Base-by-base conservation (phyloP, 805 yeast species). In the Wickerhamiella slavikovae region DNA sequence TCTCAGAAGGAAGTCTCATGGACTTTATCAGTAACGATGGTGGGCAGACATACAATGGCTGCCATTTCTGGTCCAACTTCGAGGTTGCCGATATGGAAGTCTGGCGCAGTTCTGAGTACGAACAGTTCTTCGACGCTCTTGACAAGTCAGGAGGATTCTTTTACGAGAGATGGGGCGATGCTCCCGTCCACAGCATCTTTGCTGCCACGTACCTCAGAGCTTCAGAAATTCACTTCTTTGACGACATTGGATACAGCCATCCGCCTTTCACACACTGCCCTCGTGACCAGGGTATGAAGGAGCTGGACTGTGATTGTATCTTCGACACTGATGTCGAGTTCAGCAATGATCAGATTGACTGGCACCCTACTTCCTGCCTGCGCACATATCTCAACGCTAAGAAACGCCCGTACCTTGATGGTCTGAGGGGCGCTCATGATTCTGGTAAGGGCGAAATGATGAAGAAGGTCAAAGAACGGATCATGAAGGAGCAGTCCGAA, bases 121-220 rank as follows among this genome's bases (percentile, higher is more conserved):
- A 56, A 26, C 53, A 58, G 4, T 72, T 62, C 47, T 73, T 73
- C 43, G 54, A 71, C 6, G 52, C 51, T 41, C 52, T 75, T 25
- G 85, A 75, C 42, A 32, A 47, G 24, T 44, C 61, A 3, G 83
- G 83, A 33, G 83, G 83, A 1, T 75, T 75, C 42, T 75, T 65
- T 45, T 72, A 73, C 44, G 82, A 76, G 51, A 57, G 91, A 40
- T 77, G 89, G 85, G 91, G 91, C n/a, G 91, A 77, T 52, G 89
- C 85, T 0, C 89, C 89, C 3, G 63, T 76, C n/a, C 85, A 75
- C 49, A 63, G 83, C 0, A 58, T 76, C 25, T 83, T 74, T 6
- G 72, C 66, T 4, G 47, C 77, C 3, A 49, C 69, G 27, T 58
- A 72, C 42, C 47, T 70, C 27, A 58, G 65, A 33, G 56, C 58